Conservation (phyloP, 2,329 filamentous ascomycete species). For the Leptodontidium sp. region DNA sequence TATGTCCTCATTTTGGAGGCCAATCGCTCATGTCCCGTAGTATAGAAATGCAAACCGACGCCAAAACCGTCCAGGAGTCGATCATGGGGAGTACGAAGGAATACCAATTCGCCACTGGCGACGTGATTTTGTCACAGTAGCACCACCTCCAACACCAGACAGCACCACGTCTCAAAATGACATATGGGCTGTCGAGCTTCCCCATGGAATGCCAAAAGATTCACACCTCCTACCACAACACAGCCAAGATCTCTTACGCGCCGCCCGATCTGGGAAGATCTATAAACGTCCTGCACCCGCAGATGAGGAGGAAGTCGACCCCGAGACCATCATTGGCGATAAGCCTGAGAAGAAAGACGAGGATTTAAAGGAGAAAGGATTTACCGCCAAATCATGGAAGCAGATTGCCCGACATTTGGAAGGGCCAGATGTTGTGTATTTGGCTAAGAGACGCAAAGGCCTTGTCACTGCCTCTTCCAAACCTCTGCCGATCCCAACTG, state of each 20-base stretch:
- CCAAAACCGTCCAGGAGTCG: slow-evolving; percentile 49
- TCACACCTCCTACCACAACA: slow-evolving; percentile 78
- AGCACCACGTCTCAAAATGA: slow-evolving; percentile 66
- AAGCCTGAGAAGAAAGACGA: slow-evolving; percentile 69
- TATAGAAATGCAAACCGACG: slow-evolving; percentile 44
- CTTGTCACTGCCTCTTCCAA: slow-evolving; percentile 65
- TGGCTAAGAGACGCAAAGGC: slow-evolving; percentile 69
- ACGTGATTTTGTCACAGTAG: slow-evolving; percentile 72
- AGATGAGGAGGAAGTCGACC: slow-evolving; percentile 66
- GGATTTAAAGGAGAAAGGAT: slow-evolving; percentile 56
- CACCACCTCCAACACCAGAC: slow-evolving; percentile 71
- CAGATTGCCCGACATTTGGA: slow-evolving; percentile 67
- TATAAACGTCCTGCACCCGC: slow-evolving; percentile 74
- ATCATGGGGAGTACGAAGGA: slow-evolving; percentile 62
- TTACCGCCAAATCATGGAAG: slow-evolving; percentile 67
- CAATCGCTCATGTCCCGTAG: slow-evolving; percentile 23
- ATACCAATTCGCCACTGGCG: slow-evolving; percentile 93
- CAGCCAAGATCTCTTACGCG: slow-evolving; percentile 83
- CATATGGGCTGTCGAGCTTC: slow-evolving; percentile 78
- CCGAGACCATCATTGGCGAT: slow-evolving; percentile 55
- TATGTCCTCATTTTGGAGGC: background rate
- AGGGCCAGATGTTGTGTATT: slow-evolving; percentile 58
- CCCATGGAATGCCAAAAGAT: slow-evolving; percentile 85
- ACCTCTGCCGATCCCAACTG: slow-evolving; percentile 58
- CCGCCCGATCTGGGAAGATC: slow-evolving; percentile 78